Percentiles rank a stretch among this genome's conserved stretches.
Evolutionary conservation across 2,329 filamentous ascomycete species (phyloP).

Genomic region (Epichloe sibirici): DNA sequence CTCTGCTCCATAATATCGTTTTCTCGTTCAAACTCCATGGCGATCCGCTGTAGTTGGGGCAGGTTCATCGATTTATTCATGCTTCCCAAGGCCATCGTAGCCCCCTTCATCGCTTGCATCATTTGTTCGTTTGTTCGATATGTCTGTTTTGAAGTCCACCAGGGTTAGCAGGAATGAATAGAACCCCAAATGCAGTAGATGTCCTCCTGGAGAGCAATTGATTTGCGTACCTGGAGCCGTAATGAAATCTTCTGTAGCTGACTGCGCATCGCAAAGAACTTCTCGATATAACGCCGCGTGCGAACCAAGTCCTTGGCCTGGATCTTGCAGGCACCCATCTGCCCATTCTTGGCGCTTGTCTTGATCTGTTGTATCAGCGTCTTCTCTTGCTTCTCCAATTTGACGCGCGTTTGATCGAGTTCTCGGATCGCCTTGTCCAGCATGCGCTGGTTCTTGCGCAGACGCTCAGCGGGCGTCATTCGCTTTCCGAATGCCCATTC

Average conservation of each 20-base stretch:
- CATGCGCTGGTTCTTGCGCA: conserved; percentile 89
- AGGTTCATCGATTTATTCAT: conserved; percentile 99
- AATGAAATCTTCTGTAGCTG: conserved; percentile 93
- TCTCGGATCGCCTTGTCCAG: conserved; percentile 96
- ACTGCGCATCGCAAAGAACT: conserved; percentile 97
- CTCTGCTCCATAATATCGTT: conserved; percentile 99
- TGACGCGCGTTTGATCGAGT: conserved; percentile 85
- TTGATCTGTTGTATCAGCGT: conserved; percentile 93
- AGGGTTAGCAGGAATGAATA: conserved; percentile 6
- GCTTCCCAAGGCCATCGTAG: conserved; percentile 79
- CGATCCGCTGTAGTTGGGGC: conserved; percentile 85
- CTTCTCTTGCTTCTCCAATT: conserved; percentile 98
- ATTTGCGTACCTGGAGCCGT: conserved; percentile 63
- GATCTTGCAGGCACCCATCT: conserved; percentile 97
- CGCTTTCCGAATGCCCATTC: conserved; percentile 99
- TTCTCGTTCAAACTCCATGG: conserved; percentile 97
- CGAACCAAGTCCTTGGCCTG: conserved; percentile 94
- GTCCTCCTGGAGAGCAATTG: neutral
- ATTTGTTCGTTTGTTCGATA: conserved; percentile 98
- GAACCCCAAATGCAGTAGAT: neutral
- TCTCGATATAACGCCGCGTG: conserved; percentile 88
- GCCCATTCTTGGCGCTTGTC: conserved; percentile 93
- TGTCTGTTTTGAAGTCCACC: conserved; percentile 43
- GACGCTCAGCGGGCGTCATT: conserved; percentile 87
- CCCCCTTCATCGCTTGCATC: conserved; percentile 99